Conservation (phyloP, 179 eudicot species). For the Silene noctiflora region DNA sequence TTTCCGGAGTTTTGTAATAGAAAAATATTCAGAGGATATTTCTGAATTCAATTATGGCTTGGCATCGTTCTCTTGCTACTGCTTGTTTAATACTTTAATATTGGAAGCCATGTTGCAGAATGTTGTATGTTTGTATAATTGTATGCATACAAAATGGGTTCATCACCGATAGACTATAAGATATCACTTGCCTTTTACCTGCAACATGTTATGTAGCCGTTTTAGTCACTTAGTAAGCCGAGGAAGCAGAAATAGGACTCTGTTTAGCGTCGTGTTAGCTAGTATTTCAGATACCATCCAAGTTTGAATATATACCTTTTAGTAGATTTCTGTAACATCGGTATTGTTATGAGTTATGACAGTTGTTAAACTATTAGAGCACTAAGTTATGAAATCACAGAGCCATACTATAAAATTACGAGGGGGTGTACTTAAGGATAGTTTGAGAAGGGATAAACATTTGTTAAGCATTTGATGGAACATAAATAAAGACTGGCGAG, state of each 20-base stretch:
- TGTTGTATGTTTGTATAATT: background rate
- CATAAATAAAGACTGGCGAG: background rate
- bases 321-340: no score
- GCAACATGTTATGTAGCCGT: background rate
- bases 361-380: no score
- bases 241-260: background rate
- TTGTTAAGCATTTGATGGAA: background rate
- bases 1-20: background rate
- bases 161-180: background rate
- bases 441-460: background rate
- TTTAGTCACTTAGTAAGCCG: background rate
- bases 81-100: background rate
- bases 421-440: background rate
- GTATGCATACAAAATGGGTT: background rate
- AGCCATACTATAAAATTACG: background rate
- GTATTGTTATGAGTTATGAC: no score
- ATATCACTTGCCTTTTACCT: background rate
- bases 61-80: background rate
- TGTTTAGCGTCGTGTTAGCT: background rate
- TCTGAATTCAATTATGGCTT: conserved; percentile 2
- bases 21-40: background rate
- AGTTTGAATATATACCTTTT: no score
- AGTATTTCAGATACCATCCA: background rate
- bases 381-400: background rate
- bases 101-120: background rate